Base-by-base conservation (phyloP, 139 green algal species). In the Chlamydomonas applanata region DNA sequence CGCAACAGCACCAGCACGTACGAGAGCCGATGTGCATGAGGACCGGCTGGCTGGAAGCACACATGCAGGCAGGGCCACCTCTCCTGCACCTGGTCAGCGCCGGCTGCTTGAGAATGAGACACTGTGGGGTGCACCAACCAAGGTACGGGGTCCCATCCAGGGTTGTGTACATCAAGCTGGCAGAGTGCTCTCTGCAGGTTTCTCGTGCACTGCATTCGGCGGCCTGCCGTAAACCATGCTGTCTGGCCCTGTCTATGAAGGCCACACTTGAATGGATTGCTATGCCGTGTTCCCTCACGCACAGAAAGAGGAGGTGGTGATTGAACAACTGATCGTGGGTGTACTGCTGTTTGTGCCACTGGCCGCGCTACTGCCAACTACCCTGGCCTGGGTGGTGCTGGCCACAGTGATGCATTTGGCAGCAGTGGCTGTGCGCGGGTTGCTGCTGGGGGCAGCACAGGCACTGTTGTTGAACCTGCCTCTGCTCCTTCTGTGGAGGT, bases 291-390 rank as follows among this genome's bases (percentile, higher is more conserved):
- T n/a, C n/a, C n/a, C 22, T 62, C 22, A 27, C 22, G 4, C 22
- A 20, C 66, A 72, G 66, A 34, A 66, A 9, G 66, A 82, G 17
- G 78, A 86, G 74, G 77, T 91, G 40, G 71, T 82, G 46, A 69
- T 87, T 49, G 86, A 91, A 71, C 86, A 81, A 52, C 77, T 91
- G 13, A 87, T 91, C 57, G 86, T 91, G 33, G 86, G 86, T 17
- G 86, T 89, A 59, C 77, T 91, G 65, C 73, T 91, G 60, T 85
- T 88, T 66, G 86, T 82, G 25, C 83, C 86, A 4, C 69, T 89
- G 63, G 49, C 87, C 24, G 79, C 62, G 0, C 75, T 91, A 46
- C 65, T 91, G 13, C 86, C 86, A 22, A 88, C 86, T 0, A 79
- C 73, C 19, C 45, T 66, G 2, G 77, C 78, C 1, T 89, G 78